Evolutionary conservation across 306 rosid genomes (phyloP).

Genomic region (Gillenia trifoliata): DNA sequence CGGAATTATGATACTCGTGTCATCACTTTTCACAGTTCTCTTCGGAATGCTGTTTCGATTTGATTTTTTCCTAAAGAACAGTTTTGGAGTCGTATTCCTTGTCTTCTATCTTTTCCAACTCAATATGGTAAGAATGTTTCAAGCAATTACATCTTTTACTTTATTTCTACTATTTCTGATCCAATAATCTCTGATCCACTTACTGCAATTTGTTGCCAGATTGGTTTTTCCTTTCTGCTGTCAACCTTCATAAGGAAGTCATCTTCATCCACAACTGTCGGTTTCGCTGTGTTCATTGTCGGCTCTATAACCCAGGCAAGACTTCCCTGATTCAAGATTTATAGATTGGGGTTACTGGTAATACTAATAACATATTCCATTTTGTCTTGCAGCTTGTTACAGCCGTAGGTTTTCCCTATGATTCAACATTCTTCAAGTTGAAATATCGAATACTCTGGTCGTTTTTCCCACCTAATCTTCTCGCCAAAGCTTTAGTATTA

Average conservation of each 20-base stretch:
- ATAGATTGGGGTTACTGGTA: neutral
- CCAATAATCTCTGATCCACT: neutral
- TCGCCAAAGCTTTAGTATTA: conserved; percentile 52
- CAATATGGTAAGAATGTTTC: conserved; percentile 60
- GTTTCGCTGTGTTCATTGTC: conserved; percentile 57
- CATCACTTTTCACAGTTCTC: conserved; percentile 73
- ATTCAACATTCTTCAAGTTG: neutral
- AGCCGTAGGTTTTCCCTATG: conserved; percentile 50
- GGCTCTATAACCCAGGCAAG: conserved; percentile 84
- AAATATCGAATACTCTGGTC: conserved; percentile 47
- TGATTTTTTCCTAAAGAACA: conserved; percentile 68
- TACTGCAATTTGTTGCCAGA: conserved; percentile 35
- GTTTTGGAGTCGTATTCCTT: conserved; percentile 48
- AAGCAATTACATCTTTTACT: conserved; percentile 1
- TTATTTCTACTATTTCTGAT: neutral
- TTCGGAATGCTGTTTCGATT: conserved; percentile 87
- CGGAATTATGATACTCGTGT: conserved; percentile 46
- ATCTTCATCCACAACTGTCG: conserved; percentile 71
- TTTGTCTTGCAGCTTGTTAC: conserved; percentile 47
- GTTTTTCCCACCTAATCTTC: conserved; percentile 82
- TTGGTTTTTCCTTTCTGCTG: conserved; percentile 78
- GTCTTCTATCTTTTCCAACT: conserved; percentile 86
- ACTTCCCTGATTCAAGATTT: conserved; percentile 22
- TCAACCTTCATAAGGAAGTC: conserved; percentile 80
- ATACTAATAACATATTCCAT: conserved; percentile 20